Evolutionary conservation across 495 filamentous ascomycete genomes (phyloP), one percentile per base, ranked within the genome.

Genomic region (Lentithecium fluviatile): DNA sequence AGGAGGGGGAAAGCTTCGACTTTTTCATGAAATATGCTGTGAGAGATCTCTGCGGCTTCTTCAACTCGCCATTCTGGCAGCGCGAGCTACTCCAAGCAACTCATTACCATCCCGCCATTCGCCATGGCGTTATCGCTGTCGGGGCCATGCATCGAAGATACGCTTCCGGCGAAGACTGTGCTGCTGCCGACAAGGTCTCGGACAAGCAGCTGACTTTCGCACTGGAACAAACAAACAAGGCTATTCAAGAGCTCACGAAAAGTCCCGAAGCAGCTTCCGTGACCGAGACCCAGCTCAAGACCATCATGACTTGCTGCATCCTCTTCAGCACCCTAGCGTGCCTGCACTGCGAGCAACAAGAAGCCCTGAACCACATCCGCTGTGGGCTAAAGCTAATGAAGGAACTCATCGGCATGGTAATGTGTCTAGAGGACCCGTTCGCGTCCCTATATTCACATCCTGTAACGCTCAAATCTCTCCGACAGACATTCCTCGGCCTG

Each of bases 1-100:
- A 50, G n/a, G 73, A 78, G 49, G 70, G 71, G 1, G 66, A 73
- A 36, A 66, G 72, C 12, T 58, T 78, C 13, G 69, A 77, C 45
- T 76, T 72, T 58, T 75, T 76, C 56, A 69, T 67, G 42, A 56
- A 58, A 8, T 54, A 74, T 52, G 70, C 71, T 12, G 69, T 73
- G 0, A 53, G 55, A 1, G 63, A 70, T 6, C 54, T 80, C 0
- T 70, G 74, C 13, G 73, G 73, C n/a, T 73, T 72, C 58, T 76
- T 77, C 25, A 71, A 71, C 20, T 59, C 72, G 2, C 67, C 72
- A 0, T 73, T 80, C 46, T 79, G 76, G 77, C 67, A 68, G 11
- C 59, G 60, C 2, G 58, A 74, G 7, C 66, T 80, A 11, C 62
- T 78, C 2, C 74, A 77, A 53, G 67, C 70, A 42, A 70, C 69